Conservation (phyloP, 495 filamentous ascomycete genomes). For the Parachaetomium inaequale region DNA sequence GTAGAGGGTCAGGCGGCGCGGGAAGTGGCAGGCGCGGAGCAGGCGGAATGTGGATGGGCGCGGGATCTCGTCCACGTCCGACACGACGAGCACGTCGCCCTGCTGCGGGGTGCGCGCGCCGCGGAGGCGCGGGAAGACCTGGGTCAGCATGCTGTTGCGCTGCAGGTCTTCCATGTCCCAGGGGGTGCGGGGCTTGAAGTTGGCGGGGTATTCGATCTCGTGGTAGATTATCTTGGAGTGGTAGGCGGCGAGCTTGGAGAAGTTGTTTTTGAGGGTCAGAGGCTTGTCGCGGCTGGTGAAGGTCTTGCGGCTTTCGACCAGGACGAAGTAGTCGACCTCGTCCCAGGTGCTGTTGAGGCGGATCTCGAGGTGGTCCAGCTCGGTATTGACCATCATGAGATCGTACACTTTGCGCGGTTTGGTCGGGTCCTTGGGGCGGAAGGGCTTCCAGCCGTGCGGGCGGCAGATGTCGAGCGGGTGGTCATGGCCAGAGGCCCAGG, state of each 20-base stretch:
- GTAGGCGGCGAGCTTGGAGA: conserved; percentile 40
- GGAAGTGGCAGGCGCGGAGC: conserved; percentile 49
- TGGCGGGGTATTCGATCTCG: conserved; percentile 43
- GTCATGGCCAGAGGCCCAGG: neutral
- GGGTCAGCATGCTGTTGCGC: conserved; percentile 49
- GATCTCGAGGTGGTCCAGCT: conserved; percentile 57
- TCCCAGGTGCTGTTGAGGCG: conserved; percentile 50
- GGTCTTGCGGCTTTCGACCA: conserved; percentile 49
- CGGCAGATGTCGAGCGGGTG: conserved; percentile 33
- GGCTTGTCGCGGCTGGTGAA: conserved; percentile 52
- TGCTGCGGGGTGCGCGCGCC: conserved; percentile 29
- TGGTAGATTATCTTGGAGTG: conserved; percentile 54
- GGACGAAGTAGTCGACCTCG: conserved; percentile 55
- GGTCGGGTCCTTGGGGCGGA: conserved; percentile 12
- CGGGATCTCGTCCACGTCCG: conserved; percentile 53
- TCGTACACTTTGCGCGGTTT: conserved; percentile 51
- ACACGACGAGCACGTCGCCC: conserved; percentile 46
- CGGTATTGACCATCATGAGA: conserved; percentile 52
- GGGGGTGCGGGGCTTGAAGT: conserved; percentile 33
- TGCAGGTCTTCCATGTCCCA: conserved; percentile 52
- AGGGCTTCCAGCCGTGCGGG: conserved; percentile 41
- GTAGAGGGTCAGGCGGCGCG: conserved; percentile 50
- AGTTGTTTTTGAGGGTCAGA: conserved; percentile 42
- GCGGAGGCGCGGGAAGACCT: conserved; percentile 44
- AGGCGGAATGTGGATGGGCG: conserved; percentile 44